Percentiles rank a stretch among this genome's conserved stretches.
Evolutionary conservation across 2,329 filamentous ascomycete genomes (phyloP).

Genomic region (Penicillium sp.): DNA sequence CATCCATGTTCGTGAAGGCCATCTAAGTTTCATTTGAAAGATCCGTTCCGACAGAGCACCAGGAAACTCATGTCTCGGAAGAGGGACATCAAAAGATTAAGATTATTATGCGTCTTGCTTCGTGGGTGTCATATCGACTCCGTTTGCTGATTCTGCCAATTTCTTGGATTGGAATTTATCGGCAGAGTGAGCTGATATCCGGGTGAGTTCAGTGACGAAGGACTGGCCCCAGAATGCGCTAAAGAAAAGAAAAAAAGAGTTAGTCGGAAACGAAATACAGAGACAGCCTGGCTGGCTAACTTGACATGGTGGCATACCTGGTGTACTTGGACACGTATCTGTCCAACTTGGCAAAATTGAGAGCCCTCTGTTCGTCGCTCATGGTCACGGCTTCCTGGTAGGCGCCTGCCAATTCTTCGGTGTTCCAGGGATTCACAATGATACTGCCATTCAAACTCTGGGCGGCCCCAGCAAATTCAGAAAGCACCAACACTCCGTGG

Average conservation of each 20-base stretch:
- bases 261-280: constrained; percentile 12
- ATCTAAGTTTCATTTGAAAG: constrained; percentile 24
- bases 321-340: constrained; percentile 98
- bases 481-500: constrained; percentile 90
- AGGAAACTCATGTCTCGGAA: neutral
- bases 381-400: constrained; percentile 97
- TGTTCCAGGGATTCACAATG: constrained; percentile 98
- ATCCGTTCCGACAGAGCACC: neutral
- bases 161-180: constrained; percentile 38
- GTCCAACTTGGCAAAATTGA: constrained; percentile 88
- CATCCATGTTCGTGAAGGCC: constrained; percentile 27
- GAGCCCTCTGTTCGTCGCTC: constrained; percentile 79
- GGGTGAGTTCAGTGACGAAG: constrained; percentile 78
- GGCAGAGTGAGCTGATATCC: constrained; percentile 50
- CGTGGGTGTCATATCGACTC: neutral
- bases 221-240: constrained; percentile 94
- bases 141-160: constrained; percentile 14
- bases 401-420: constrained; percentile 86
- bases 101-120: constrained; percentile 3
- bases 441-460: constrained; percentile 91
- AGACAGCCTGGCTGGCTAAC: neutral
- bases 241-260: constrained; percentile 12
- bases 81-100: constrained; percentile 1
- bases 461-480: constrained; percentile 92
- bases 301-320: constrained; percentile 49